phyloP scores from a whole-genome alignment of 2,329 filamentous ascomycete species.

The Calonectria pseudoturangicola region DNA sequence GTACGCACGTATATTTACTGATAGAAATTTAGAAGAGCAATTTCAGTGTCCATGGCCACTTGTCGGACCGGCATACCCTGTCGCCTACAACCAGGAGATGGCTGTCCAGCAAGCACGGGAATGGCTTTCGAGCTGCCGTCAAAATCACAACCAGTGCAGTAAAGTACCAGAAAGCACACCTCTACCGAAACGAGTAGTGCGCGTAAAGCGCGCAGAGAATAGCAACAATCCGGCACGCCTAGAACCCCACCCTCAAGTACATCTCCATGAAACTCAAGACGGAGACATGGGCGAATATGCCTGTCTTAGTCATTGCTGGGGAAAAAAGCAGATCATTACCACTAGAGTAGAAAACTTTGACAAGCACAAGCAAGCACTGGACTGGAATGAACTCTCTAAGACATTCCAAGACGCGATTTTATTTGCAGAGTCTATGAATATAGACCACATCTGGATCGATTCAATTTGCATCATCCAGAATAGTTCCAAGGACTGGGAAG shows the following conservation, averaged over 20 bases:
- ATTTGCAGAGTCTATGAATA: background rate
- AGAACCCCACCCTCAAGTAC: background rate
- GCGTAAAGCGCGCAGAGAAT: background rate
- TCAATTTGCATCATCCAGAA: constrained; percentile 3
- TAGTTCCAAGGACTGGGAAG: background rate
- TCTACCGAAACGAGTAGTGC: background rate
- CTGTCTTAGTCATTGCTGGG: background rate
- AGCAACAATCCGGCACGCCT: background rate
- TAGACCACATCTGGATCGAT: background rate
- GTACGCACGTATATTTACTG: too few relatives aligned
- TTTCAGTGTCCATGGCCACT: too few relatives aligned
- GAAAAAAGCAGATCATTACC: background rate
- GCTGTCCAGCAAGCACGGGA: too few relatives aligned
- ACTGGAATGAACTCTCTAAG: background rate
- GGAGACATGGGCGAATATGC: background rate
- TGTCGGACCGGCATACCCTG: too few relatives aligned
- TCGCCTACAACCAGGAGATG: too few relatives aligned
- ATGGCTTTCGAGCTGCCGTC: background rate
- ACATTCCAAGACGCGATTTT: background rate
- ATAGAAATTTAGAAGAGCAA: too few relatives aligned
- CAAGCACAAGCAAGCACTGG: background rate
- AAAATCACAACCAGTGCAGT: background rate
- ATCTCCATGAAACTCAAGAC: background rate
- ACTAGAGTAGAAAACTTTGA: background rate
- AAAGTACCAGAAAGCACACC: background rate